phyloP scores from a whole-genome alignment of 371 early-diverging fungal genomes.

The Circinella minor region DNA sequence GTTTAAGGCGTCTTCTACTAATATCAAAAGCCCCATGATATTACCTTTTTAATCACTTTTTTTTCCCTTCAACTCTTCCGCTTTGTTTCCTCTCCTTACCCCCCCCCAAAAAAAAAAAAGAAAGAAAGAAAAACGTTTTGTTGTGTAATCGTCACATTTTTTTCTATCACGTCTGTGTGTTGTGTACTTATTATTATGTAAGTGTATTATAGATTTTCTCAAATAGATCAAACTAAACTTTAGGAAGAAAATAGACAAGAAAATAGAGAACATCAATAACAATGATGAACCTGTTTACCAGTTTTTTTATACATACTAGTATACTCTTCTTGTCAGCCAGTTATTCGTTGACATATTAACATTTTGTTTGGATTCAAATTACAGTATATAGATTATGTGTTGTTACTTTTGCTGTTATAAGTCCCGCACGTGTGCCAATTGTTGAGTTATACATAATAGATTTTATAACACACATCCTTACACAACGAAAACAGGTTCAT shows the following conservation, averaged over 20 bases:
- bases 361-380: too few species aligned
- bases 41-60: background rate
- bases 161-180: conserved; percentile 5
- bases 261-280: background rate
- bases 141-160: background rate
- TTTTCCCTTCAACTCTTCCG: too few species aligned
- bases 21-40: background rate
- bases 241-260: background rate
- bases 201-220: background rate
- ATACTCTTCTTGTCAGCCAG: too few species aligned
- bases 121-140: background rate
- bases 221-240: background rate
- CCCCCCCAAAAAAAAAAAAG: background rate
- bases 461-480: too few species aligned
- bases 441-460: too few species aligned
- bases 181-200: background rate
- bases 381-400: too few species aligned
- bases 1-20: too few species aligned
- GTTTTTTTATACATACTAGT: background rate
- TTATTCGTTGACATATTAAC: too few species aligned
- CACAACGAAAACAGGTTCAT: background rate
- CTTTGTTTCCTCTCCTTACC: background rate
- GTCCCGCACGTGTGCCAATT: too few species aligned
- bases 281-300: background rate
- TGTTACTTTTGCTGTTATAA: too few species aligned